phyloP scores from a whole-genome alignment of 2,329 filamentous ascomycete species.

The Corinectria fuckeliana region DNA sequence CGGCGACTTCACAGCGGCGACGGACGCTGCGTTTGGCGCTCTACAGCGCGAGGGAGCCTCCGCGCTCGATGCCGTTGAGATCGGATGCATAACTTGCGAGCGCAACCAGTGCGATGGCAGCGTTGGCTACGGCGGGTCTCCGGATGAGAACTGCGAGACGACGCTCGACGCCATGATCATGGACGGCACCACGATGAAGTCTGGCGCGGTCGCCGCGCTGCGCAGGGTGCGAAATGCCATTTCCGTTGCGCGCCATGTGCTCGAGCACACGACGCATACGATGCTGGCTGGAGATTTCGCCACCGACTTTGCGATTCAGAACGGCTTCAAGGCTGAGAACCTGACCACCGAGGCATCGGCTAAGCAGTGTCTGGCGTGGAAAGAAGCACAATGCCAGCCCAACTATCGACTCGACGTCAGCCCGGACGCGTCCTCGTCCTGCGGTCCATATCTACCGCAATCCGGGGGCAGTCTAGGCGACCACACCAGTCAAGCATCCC shows the following conservation, averaged over 20 bases:
- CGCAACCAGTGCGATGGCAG: conserved; percentile 59
- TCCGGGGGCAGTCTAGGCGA: background rate
- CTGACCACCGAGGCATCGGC: conserved; percentile 51
- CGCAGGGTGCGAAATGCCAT: conserved; percentile 57
- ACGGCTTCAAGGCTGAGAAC: conserved; percentile 55
- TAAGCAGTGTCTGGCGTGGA: conserved; percentile 52
- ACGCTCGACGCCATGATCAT: conserved; percentile 66
- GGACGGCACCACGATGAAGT: conserved; percentile 60
- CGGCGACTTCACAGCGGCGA: conserved; percentile 58
- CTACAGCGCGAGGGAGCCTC: conserved; percentile 42
- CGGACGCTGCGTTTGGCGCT: conserved; percentile 55
- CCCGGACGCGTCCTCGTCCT: conserved; percentile 50
- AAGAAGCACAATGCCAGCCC: conserved; percentile 51
- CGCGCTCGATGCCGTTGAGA: conserved; percentile 58
- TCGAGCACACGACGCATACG: conserved; percentile 59
- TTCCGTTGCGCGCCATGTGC: conserved; percentile 56
- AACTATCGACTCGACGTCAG: conserved; percentile 57
- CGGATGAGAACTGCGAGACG: conserved; percentile 63
- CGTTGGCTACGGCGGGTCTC: conserved; percentile 62
- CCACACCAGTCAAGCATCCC: conserved; percentile 40
- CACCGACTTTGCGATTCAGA: conserved; percentile 58
- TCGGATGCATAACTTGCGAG: conserved; percentile 60
- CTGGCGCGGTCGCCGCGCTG: conserved; percentile 59
- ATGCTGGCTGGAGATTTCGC: conserved; percentile 60
- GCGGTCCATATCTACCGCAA: conserved; percentile 55